Evolutionary conservation across 768 basidiomycete species (phyloP).

Genomic region (Suillus hirtellus): DNA sequence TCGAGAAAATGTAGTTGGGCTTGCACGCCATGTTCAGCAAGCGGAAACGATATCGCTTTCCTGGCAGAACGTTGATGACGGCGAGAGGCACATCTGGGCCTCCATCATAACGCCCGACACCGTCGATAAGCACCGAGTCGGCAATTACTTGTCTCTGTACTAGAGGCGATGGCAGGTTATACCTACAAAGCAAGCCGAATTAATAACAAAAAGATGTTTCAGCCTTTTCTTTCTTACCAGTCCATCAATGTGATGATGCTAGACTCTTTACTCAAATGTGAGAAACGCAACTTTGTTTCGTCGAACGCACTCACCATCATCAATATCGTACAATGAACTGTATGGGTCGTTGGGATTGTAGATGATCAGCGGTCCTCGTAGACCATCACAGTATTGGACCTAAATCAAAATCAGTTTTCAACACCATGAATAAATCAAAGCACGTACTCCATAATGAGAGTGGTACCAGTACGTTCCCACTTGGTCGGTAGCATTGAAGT

Average conservation of each 20-base stretch:
- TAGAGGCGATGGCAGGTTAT: neutral
- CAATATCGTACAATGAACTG: neutral
- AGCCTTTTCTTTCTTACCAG: neutral
- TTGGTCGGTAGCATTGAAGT: neutral
- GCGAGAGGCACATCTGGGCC: slow-evolving; percentile 36
- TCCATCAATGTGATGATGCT: neutral
- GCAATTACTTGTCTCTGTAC: neutral
- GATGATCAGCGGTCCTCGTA: slow-evolving; percentile 49
- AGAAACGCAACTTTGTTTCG: neutral
- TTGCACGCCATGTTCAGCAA: slow-evolving; percentile 47
- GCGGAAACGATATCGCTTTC: slow-evolving; percentile 40
- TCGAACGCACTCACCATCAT: neutral
- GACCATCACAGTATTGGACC: slow-evolving; percentile 56
- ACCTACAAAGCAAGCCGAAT: neutral
- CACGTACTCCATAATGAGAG: neutral
- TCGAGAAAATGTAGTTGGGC: slow-evolving; percentile 42
- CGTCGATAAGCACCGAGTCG: slow-evolving; percentile 34
- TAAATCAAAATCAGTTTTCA: neutral
- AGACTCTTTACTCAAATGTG: neutral
- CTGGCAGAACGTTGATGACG: slow-evolving; percentile 35
- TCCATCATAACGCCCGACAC: slow-evolving; percentile 36
- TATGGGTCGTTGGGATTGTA: slow-evolving; percentile 35
- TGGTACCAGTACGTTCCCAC: neutral
- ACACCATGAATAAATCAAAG: neutral
- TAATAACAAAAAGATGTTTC: neutral